Conservation (phyloP, 345 rosid genomes). For the Aurinia saxatilis region DNA sequence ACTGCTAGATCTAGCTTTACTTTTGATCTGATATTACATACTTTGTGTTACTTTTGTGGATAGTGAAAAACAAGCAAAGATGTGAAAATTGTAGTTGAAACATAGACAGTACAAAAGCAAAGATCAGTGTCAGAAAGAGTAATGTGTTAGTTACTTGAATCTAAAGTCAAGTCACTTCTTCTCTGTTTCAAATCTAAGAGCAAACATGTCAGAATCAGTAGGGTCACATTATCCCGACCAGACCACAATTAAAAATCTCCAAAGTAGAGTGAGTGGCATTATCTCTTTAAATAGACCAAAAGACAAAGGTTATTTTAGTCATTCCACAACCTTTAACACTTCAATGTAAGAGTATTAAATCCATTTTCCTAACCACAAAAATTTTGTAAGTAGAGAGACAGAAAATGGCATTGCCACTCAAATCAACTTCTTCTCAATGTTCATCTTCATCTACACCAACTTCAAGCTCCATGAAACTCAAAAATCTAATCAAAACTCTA, state of each 20-base stretch:
- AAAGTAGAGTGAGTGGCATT: conserved; percentile 35
- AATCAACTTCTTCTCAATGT: conserved; percentile 19
- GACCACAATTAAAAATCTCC: conserved; percentile 11
- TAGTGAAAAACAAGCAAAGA: conserved; percentile 8
- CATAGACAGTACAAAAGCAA: conserved; percentile 18
- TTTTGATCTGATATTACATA: neutral
- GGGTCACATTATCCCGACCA: conserved; percentile 24
- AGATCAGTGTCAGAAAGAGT: conserved; percentile 20
- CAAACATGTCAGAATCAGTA: conserved; percentile 24
- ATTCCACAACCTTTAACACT: neutral
- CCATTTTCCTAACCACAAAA: neutral
- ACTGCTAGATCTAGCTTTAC: neutral
- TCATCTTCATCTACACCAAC: conserved; percentile 37
- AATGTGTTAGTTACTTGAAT: conserved; percentile 24
- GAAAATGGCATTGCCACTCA: conserved; percentile 27
- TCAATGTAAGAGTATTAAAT: conserved; percentile 18
- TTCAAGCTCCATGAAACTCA: conserved; percentile 48
- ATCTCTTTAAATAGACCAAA: conserved; percentile 31
- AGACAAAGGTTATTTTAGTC: conserved; percentile 33
- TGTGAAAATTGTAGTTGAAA: conserved; percentile 9
- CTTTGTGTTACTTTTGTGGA: neutral
- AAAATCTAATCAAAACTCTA: conserved; percentile 51
- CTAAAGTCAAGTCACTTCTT: conserved; percentile 23
- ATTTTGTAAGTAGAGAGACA: conserved; percentile 4
- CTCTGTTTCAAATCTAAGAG: conserved; percentile 19